phyloP scores from a whole-genome alignment of 768 basidiomycete genomes.

The Tricholoma flavovirens region DNA sequence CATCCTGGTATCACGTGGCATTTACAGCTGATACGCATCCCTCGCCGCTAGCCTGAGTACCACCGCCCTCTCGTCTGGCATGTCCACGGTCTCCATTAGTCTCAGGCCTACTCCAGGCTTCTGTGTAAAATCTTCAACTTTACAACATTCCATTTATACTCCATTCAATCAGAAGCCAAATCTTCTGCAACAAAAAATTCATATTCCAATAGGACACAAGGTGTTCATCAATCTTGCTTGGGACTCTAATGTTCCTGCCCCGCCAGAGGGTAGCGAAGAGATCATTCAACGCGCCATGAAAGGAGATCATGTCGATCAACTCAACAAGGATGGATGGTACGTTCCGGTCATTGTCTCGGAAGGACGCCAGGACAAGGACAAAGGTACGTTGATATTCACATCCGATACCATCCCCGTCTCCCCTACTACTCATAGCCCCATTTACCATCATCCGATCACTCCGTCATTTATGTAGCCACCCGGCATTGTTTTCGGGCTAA shows the following conservation, averaged over 20 bases:
- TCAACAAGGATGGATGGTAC: constrained; percentile 43
- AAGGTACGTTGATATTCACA: constrained; percentile 41
- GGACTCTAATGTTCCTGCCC: constrained; percentile 62
- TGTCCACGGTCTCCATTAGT: constrained; percentile 24
- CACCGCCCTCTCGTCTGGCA: no score
- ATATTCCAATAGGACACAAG: constrained; percentile 48
- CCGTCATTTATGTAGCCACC: not conserved
- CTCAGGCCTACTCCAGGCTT: constrained; percentile 64
- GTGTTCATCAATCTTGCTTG: constrained; percentile 74
- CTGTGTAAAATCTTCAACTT: constrained; percentile 56
- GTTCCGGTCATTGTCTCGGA: constrained; percentile 72
- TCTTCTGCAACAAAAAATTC: constrained; percentile 24
- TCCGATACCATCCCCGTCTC: not conserved
- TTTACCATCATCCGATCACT: constrained; percentile 3
- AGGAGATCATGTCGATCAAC: constrained; percentile 38
- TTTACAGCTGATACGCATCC: no score
- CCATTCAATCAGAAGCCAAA: constrained; percentile 15
- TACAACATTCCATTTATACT: constrained; percentile 34
- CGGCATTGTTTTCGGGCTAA: not conserved
- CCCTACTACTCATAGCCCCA: constrained; percentile 8
- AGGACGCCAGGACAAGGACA: constrained; percentile 57
- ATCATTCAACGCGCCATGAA: constrained; percentile 53
- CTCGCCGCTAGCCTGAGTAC: no score
- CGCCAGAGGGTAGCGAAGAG: constrained; percentile 56
- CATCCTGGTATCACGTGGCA: not conserved